phyloP scores from a whole-genome alignment of 2,329 filamentous ascomycete genomes.

The Daldinia sp. region DNA sequence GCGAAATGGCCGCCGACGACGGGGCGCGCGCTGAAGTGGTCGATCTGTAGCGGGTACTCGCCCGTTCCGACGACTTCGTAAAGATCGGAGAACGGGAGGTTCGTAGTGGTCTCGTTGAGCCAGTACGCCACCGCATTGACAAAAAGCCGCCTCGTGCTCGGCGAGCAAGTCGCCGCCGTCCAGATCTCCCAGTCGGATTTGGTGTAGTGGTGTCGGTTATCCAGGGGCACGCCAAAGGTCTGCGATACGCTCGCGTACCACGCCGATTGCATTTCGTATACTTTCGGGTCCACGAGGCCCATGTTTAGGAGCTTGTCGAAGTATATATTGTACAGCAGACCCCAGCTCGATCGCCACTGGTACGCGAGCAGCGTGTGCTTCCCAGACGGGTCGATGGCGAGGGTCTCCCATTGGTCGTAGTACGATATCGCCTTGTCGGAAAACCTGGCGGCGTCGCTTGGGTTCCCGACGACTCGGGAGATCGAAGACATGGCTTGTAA shows the following conservation, averaged over 20 bases:
- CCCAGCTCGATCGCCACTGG: slow-evolving; percentile 44
- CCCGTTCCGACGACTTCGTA: slow-evolving; percentile 71
- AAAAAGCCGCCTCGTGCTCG: slow-evolving; percentile 65
- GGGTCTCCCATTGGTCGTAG: slow-evolving; percentile 40
- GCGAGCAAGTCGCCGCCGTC: slow-evolving; percentile 69
- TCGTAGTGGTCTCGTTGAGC: slow-evolving; percentile 72
- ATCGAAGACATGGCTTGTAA: slow-evolving; percentile 76
- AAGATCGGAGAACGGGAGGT: slow-evolving; percentile 72
- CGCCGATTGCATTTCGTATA: slow-evolving; percentile 46
- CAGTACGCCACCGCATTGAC: slow-evolving; percentile 70
- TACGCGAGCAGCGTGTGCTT: slow-evolving; percentile 44
- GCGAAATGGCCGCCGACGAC: slow-evolving; percentile 78
- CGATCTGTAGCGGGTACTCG: slow-evolving; percentile 55
- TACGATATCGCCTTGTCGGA: slow-evolving; percentile 55
- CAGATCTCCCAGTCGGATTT: slow-evolving; percentile 81
- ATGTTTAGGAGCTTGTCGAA: slow-evolving; percentile 49
- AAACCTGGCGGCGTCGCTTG: slow-evolving; percentile 65
- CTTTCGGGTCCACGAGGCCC: slow-evolving; percentile 39
- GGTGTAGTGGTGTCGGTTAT: slow-evolving; percentile 74
- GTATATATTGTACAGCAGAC: slow-evolving; percentile 43
- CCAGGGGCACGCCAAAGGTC: slow-evolving; percentile 74
- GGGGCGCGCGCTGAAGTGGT: slow-evolving; percentile 73
- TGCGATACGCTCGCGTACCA: slow-evolving; percentile 64
- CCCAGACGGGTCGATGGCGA: slow-evolving; percentile 37
- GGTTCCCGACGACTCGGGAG: slow-evolving; percentile 63